Evolutionary conservation across 257 asterid species (phyloP).

Genomic region (Handroanthus guayacan): DNA sequence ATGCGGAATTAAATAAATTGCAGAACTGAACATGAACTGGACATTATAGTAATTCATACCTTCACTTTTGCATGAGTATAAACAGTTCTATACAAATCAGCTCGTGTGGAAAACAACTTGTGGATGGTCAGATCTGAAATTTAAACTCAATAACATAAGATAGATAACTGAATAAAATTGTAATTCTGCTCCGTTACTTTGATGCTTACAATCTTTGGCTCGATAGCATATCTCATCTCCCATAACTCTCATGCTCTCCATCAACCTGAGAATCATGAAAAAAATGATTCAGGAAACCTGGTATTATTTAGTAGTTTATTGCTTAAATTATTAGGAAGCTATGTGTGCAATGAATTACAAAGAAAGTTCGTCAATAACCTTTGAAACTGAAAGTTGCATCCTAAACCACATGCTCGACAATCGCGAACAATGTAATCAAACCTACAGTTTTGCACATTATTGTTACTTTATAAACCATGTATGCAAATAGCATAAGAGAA

Average conservation of each 20-base stretch:
- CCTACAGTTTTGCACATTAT: conserved; percentile 47
- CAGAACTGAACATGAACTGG: conserved; percentile 1
- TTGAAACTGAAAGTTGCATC: conserved; percentile 85
- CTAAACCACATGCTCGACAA: conserved; percentile 92
- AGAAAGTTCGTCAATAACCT: conserved; percentile 54
- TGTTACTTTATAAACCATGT: conserved; percentile 24
- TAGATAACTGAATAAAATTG: conserved; percentile 24
- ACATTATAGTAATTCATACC: conserved; percentile 48
- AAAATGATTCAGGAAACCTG: conserved; percentile 19
- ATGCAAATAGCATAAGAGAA: conserved; percentile 13
- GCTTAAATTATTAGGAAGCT: conserved; percentile 17
- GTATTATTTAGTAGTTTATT: neutral
- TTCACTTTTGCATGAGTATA: conserved; percentile 97
- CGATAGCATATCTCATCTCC: conserved; percentile 95
- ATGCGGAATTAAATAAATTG: conserved; percentile 1
- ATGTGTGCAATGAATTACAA: conserved; percentile 18
- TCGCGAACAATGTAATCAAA: conserved; percentile 93
- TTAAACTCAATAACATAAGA: conserved; percentile 31
- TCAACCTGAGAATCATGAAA: conserved; percentile 58
- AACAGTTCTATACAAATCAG: conserved; percentile 88
- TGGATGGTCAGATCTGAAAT: conserved; percentile 84
- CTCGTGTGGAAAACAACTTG: conserved; percentile 88
- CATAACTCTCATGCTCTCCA: conserved; percentile 93
- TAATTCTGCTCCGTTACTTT: conserved; percentile 3
- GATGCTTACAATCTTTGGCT: conserved; percentile 78